Conservation (phyloP, 169 alveolate species). For the Cryptosporidium xiaoi region DNA sequence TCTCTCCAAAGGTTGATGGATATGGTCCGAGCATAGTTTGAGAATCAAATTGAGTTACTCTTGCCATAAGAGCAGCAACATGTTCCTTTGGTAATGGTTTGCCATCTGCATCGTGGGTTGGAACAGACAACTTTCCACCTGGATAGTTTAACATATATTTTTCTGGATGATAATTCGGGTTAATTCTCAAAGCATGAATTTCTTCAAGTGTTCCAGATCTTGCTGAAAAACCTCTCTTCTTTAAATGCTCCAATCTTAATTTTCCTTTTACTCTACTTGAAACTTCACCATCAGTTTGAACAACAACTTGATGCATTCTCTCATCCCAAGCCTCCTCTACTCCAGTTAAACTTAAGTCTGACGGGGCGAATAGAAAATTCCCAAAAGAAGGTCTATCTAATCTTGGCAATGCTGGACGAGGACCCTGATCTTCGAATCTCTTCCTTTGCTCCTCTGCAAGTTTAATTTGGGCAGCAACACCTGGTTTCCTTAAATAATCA, state of each 20-base stretch:
- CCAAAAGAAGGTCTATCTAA: constrained; percentile 40
- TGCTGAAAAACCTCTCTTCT: constrained; percentile 62
- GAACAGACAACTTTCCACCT: constrained; percentile 61
- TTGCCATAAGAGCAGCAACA: constrained; percentile 57
- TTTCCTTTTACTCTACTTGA: constrained; percentile 50
- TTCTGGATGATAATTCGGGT: constrained; percentile 55
- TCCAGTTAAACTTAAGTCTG: constrained; percentile 61
- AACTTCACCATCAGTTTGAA: constrained; percentile 71
- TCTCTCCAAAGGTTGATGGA: constrained; percentile 49
- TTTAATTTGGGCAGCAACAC: constrained; percentile 46
- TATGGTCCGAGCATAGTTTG: constrained; percentile 74
- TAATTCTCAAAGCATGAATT: constrained; percentile 54
- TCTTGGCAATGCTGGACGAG: constrained; percentile 52
- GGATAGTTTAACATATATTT: constrained; percentile 73
- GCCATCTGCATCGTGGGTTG: constrained; percentile 72
- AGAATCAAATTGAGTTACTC: constrained; percentile 71
- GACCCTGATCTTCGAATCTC: not conserved
- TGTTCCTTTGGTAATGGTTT: constrained; percentile 67
- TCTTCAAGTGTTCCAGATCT: constrained; percentile 61
- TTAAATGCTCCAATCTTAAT: constrained; percentile 37
- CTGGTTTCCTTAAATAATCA: not conserved
- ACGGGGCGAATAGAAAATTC: constrained; percentile 38
- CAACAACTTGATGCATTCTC: constrained; percentile 61
- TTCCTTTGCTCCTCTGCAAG: constrained; percentile 50
- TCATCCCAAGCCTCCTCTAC: constrained; percentile 75